These are phyloP conservation scores for Excoecaria agallocha DNA, from an alignment of 345 rosid species.

Conservation along the genomic window DNA sequence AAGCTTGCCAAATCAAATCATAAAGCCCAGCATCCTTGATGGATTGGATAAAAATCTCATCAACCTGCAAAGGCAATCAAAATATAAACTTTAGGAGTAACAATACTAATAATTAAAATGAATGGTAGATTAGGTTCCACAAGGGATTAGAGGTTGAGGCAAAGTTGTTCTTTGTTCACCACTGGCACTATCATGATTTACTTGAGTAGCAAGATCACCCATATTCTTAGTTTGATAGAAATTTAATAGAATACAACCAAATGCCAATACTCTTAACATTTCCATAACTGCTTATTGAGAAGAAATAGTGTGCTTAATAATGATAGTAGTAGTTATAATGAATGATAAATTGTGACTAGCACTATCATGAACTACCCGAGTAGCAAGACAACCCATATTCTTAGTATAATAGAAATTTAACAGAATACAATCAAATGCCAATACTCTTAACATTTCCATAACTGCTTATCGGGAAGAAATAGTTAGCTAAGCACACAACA, in stretches of 20 bases:
- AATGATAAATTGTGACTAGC: no score
- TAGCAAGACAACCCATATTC: no score
- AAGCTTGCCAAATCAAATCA: slow-evolving; percentile 98
- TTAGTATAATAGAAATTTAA: not conserved
- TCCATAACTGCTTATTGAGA: no score
- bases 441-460: not conserved
- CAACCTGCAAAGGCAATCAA: slow-evolving; percentile 53
- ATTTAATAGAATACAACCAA: no score
- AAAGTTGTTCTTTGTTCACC: not conserved
- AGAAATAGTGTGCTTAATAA: no score
- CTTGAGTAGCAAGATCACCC: no score
- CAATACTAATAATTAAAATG: not conserved
- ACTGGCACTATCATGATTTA: no score
- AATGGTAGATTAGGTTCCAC: not conserved
- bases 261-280: no score
- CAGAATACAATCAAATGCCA: not conserved
- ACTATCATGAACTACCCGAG: no score
- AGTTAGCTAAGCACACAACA: not conserved
- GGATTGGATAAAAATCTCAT: slow-evolving; percentile 94
- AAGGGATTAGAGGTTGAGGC: not conserved
- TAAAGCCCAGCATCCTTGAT: slow-evolving; percentile 95
- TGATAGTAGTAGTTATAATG: no score
- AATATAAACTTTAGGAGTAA: not conserved
- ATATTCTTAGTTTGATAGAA: no score
- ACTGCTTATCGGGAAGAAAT: not conserved